phyloP scores from a whole-genome alignment of 2,329 filamentous ascomycete genomes.

The Clarireedia paspali region DNA sequence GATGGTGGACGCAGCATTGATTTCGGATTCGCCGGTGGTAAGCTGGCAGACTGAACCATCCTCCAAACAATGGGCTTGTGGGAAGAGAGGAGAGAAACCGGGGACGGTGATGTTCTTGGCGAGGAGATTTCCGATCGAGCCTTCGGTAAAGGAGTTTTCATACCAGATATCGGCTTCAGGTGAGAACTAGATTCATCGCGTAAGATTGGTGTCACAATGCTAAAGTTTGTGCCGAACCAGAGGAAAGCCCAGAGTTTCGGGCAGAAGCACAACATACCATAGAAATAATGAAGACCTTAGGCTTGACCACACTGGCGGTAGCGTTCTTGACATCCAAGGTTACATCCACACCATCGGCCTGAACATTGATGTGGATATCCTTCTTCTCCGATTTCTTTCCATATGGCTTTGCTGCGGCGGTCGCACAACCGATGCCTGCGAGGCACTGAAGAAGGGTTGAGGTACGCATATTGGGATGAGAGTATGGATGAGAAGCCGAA shows the following conservation, averaged over 20 bases:
- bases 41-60: slow-evolving; percentile 59
- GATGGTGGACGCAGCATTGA: slow-evolving; percentile 65
- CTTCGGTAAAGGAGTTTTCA: slow-evolving; percentile 37
- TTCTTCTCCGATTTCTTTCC: background rate
- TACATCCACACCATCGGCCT: slow-evolving; percentile 1
- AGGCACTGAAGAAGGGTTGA: slow-evolving; percentile 2
- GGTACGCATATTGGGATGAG: slow-evolving; percentile 3
- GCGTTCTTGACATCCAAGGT: background rate
- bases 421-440: background rate
- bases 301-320: slow-evolving; percentile 24
- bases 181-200: slow-evolving; percentile 40
- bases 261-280: slow-evolving; percentile 40
- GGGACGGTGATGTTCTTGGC: slow-evolving; percentile 50
- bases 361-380: slow-evolving; percentile 1
- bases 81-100: slow-evolving; percentile 58
- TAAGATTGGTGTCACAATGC: no score
- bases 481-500: background rate
- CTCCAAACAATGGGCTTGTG: slow-evolving; percentile 55
- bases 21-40: slow-evolving; percentile 61
- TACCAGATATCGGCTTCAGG: slow-evolving; percentile 58
- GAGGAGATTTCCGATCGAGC: slow-evolving; percentile 45
- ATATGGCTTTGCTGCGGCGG: slow-evolving; percentile 4
- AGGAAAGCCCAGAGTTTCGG: background rate
- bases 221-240: no score
- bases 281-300: slow-evolving; percentile 55